Percentiles rank a stretch among this genome's conserved stretches.
Conservation (phyloP, 2,329 filamentous ascomycete species). For the Fusarium mexicanum region DNA sequence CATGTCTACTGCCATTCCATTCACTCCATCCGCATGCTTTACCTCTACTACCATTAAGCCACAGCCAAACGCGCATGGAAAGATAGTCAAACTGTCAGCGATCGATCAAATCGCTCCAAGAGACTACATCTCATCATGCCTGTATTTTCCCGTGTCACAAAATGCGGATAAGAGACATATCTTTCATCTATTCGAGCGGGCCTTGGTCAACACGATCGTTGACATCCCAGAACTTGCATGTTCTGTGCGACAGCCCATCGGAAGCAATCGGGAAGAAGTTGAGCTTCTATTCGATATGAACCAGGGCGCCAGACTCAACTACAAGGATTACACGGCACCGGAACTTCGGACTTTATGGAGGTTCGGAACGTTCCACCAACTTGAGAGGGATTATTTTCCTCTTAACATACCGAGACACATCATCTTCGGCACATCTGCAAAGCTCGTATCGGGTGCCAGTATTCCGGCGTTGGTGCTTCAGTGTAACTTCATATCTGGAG, state of each 20-base stretch:
- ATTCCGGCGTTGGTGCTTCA: constrained; percentile 1
- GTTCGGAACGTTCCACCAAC: background rate
- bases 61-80: background rate
- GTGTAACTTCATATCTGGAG: constrained; percentile 8
- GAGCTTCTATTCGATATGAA: constrained; percentile 4
- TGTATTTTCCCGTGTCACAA: background rate
- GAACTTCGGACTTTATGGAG: background rate
- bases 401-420: background rate
- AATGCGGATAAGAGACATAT: background rate
- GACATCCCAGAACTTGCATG: constrained; percentile 22
- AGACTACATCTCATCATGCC: constrained; percentile 11
- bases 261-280: constrained; percentile 5
- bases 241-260: background rate
- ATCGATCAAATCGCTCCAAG: constrained; percentile 17
- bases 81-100: constrained; percentile 1
- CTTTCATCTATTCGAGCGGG: background rate
- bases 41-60: background rate
- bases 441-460: background rate
- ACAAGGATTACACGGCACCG: constrained; percentile 11
- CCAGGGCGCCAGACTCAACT: constrained; percentile 1
- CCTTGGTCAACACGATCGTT: background rate
- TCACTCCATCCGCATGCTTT: background rate
- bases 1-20: background rate
- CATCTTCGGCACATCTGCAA: constrained; percentile 5
- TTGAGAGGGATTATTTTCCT: constrained; percentile 1